Evolutionary conservation across 1,284 basidiomycete genomes (phyloP).

Genomic region (Trichosporon sp.): DNA sequence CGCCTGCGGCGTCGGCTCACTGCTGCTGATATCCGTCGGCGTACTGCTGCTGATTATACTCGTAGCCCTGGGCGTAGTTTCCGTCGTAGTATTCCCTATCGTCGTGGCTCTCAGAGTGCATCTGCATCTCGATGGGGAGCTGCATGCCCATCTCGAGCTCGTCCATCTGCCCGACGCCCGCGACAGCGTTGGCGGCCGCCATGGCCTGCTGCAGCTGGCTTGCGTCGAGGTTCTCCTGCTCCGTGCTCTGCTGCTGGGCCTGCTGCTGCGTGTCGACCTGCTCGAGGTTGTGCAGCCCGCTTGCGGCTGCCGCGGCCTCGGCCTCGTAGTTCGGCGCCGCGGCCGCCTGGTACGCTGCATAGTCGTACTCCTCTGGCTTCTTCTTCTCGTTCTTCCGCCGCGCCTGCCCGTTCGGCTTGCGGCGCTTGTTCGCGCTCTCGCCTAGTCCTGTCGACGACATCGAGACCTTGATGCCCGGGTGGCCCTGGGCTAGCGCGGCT

Average conservation of each 20-base stretch:
- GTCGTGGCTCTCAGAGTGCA: constrained; percentile 36
- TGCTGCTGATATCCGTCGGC: constrained; percentile 5
- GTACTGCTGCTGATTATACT: constrained; percentile 9
- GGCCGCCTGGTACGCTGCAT: constrained; percentile 7
- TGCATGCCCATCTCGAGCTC: constrained; percentile 47
- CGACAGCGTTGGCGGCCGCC: constrained; percentile 27
- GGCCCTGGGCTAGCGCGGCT: constrained; percentile 41
- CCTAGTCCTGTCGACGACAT: constrained; percentile 22
- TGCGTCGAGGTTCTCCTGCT: constrained; percentile 26
- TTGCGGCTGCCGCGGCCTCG: not conserved
- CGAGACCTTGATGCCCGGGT: constrained; percentile 42
- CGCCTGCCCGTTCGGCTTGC: constrained; percentile 21
- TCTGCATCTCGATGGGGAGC: constrained; percentile 46
- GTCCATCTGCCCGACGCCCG: constrained; percentile 38
- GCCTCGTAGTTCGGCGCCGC: not conserved
- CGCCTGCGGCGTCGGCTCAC: not conserved
- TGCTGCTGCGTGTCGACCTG: not conserved
- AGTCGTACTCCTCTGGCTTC: constrained; percentile 16
- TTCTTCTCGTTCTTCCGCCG: constrained; percentile 19
- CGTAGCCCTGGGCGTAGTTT: constrained; percentile 5
- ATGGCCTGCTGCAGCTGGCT: constrained; percentile 45
- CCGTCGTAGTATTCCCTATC: constrained; percentile 19
- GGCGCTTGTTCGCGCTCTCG: constrained; percentile 17
- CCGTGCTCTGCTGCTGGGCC: not conserved
- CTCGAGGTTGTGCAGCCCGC: not conserved